These are phyloP conservation scores for Chrysanthemum seticuspe DNA, from an alignment of 129 eudicot species.

Conservation along the genomic window DNA sequence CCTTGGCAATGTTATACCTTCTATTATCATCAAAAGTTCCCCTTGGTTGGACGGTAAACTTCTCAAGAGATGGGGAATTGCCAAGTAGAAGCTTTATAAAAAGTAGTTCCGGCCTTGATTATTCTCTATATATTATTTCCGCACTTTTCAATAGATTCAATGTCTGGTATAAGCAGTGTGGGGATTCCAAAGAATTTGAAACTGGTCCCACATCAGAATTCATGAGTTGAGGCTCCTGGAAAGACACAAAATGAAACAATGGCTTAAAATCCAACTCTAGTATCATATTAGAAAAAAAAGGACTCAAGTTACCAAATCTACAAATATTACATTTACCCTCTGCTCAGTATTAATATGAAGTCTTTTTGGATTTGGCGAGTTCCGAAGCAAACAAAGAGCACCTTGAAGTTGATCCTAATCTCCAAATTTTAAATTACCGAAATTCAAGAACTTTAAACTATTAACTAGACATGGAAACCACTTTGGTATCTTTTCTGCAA, in stretches of 20 bases:
- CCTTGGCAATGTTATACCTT: not conserved
- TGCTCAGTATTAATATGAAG: not conserved
- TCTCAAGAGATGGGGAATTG: conserved; percentile 10
- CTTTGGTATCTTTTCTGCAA: conserved; percentile 10
- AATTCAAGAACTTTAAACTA: not conserved
- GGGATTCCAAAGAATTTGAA: not conserved
- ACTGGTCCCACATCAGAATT: not conserved
- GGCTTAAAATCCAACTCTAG: not conserved
- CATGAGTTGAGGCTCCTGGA: not conserved
- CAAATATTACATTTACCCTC: not conserved
- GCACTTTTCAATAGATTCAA: not conserved
- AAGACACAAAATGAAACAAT: not conserved
- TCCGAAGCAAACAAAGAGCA: conserved; percentile 24
- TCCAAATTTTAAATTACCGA: not conserved
- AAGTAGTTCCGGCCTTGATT: not conserved
- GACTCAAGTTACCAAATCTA: not conserved
- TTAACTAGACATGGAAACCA: conserved; percentile 2
- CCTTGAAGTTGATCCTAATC: conserved; percentile 20
- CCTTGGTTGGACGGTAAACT: not conserved
- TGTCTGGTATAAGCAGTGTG: not conserved
- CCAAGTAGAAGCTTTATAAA: conserved; percentile 18
- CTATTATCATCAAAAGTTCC: not conserved
- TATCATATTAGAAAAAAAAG: not conserved
- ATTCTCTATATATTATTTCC: not conserved
- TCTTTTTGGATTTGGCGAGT: conserved; percentile 2